Evolutionary conservation across 352 stramenopile genomes (phyloP), one percentile per base, ranked within the genome.

Genomic region (Phytopythium delawarense): DNA sequence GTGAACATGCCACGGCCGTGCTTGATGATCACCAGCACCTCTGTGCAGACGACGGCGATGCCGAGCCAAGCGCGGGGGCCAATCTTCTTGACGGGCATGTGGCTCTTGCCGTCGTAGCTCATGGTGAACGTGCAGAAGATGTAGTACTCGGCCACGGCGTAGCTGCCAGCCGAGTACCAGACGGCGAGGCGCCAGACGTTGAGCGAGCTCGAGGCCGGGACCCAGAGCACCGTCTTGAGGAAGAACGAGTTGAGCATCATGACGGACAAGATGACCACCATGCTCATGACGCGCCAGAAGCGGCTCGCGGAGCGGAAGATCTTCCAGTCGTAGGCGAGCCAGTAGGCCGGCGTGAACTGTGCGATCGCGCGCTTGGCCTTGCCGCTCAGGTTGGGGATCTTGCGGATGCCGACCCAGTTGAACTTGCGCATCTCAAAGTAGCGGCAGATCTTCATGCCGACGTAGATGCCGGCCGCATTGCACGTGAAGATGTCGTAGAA

Each of bases 211-310:
- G 84, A 92, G 23, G 84, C 79, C 37, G 88, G 88, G 49, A 97
- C 86, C 78, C 92, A 96, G 20, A 97, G 75, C 69, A 96, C 88
- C 30, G 91, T 96, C 79, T 97, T 96, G 57, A 98, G 83, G 79
- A 98, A 97, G 74, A 98, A 98, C 67, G 92, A 97, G 78, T 98
- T 98, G 61, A 98, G 81, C 88, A 98, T 96, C 75, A 96, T 96
- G 57, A 97, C 70, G 35, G 96, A 94, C 23, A 97, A 73, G 50
- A 97, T 91, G 32, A 87, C 77, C 39, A 98, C 74, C 78, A 98
- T 92, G 32, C 74, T 88, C 80, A 93, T 87, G 23, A 96, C 88
- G 54, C 94, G 86, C 75, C 84, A 93, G 63, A 97, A 97, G 21
- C 89, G 84, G 53, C 96, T 88, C 0, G 91, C 93, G 50, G 87